Conservation (phyloP, 306 rosid genomes). For the Pachyrhizus erosus region DNA sequence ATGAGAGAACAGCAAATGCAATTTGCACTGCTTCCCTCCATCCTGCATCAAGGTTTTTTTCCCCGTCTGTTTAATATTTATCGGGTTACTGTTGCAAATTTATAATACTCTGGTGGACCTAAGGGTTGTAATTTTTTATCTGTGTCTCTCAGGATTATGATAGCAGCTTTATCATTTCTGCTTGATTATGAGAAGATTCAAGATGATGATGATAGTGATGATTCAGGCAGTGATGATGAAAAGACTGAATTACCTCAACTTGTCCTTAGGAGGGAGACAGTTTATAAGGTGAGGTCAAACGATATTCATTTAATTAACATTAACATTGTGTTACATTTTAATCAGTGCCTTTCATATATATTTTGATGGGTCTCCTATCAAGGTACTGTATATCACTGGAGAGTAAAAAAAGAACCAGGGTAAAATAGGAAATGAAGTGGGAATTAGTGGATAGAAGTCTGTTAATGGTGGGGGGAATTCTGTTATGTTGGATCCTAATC, state of each 20-base stretch:
- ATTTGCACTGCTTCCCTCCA: conserved; percentile 82
- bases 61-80: not conserved
- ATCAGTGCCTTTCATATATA: conserved; percentile 11
- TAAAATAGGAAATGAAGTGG: not conserved
- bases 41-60: conserved; percentile 70
- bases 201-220: conserved; percentile 74
- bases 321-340: not conserved
- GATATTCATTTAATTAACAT: not conserved
- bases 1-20: conserved; percentile 92
- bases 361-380: not conserved
- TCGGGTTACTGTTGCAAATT: conserved; percentile 8
- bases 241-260: conserved; percentile 58
- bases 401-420: not conserved
- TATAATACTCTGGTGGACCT: not conserved
- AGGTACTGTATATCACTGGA: not conserved
- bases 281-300: conserved; percentile 71
- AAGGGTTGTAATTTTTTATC: conserved; percentile 17
- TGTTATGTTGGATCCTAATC: not conserved
- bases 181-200: conserved; percentile 91
- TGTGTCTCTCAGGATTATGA: conserved; percentile 75
- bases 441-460: not conserved
- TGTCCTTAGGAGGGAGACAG: conserved; percentile 62
- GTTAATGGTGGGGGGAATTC: not conserved
- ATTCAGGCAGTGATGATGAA: conserved; percentile 70
- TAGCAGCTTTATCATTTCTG: conserved; percentile 74